Evolutionary conservation across 257 asterid genomes (phyloP), one percentile per base, ranked within the genome.

Genomic region (Agastache rugosa): DNA sequence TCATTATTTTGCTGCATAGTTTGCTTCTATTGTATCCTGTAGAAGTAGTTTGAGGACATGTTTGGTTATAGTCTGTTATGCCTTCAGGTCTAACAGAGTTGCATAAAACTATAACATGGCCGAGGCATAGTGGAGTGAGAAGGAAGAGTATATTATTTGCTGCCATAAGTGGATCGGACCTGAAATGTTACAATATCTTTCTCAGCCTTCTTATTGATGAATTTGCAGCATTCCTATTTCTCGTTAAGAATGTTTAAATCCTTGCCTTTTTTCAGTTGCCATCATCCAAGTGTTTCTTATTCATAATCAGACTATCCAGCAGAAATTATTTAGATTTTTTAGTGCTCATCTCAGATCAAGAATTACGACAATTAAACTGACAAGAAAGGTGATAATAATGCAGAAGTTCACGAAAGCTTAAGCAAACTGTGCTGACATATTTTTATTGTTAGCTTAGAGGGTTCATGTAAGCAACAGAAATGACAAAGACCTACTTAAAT

Each of bases 401-500:
- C 50, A 44, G 15, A 44, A 44, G 4, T 11, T 14, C 50, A 6
- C 15, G 50, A 44, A 44, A 11, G 50, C 50, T 44, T 3, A 44
- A 10, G 4, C 16, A 11, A 44, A 44, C 50, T 44, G 15, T 44
- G 50, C 15, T 44, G 50, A 11, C 4, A 12, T 44, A 44, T 12
- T 0, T 44, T 44, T 44, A 12, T 14, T 44, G 5, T 11, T 14
- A 44, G 50, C n/a, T 44, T 44, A 2, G 50, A 44, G 50, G 73
- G 47, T 67, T 27, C 61, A 31, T 73, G 51, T 45, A 73, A 53
- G 19, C 31, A 5, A 22, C 58, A 42, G 15, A 60, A 27, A 50
- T n/a, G n/a, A n/a, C n/a, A n/a, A n/a, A n/a, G n/a, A n/a, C n/a
- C n/a, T n/a, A n/a, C n/a, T n/a, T n/a, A n/a, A n/a, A n/a, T n/a